Evolutionary conservation across 2,329 filamentous ascomycete genomes (phyloP).

Genomic region (Stromatinia cepivora): DNA sequence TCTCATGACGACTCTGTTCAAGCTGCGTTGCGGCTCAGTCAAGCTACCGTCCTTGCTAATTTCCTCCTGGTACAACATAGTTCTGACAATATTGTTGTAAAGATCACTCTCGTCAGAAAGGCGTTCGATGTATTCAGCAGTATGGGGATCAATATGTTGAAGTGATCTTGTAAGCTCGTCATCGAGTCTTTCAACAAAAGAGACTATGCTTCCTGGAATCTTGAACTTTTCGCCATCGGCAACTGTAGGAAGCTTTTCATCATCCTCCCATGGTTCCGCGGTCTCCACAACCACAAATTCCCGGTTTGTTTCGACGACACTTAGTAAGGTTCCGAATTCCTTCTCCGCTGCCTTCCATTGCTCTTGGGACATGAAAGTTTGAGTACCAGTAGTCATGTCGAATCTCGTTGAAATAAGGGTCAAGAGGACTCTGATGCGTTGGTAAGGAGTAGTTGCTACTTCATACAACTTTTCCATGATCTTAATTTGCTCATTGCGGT

Average conservation of each 20-base stretch:
- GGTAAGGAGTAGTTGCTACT: conserved; percentile 87
- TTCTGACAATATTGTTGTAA: conserved; percentile 89
- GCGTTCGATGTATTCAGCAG: conserved; percentile 96
- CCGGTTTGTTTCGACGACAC: conserved; percentile 74
- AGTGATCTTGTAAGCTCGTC: conserved; percentile 97
- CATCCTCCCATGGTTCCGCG: conserved; percentile 98
- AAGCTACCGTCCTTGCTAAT: conserved; percentile 70
- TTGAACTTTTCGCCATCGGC: conserved; percentile 77
- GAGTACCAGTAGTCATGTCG: conserved; percentile 79
- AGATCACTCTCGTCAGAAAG: conserved; percentile 85
- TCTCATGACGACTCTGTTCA: conserved; percentile 92
- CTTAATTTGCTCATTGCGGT: conserved; percentile 90
- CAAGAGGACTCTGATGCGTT: conserved; percentile 87
- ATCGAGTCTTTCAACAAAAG: conserved; percentile 90
- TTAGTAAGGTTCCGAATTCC: conserved; percentile 76
- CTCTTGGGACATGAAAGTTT: conserved; percentile 85
- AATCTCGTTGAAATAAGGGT: conserved; percentile 92
- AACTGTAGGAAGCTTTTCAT: conserved; percentile 84
- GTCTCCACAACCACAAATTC: conserved; percentile 86
- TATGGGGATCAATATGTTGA: conserved; percentile 96
- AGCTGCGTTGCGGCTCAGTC: conserved; percentile 76
- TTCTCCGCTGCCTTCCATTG: conserved; percentile 95
- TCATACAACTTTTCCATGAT: conserved; percentile 96
- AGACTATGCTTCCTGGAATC: conserved; percentile 90
- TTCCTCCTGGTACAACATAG: conserved; percentile 83